A percentile compares a stretch with the other conserved stretches of the same genome.
These are phyloP conservation scores for Micractinium conductrix DNA, from an alignment of 139 green algal genomes.

Conservation along the genomic window DNA sequence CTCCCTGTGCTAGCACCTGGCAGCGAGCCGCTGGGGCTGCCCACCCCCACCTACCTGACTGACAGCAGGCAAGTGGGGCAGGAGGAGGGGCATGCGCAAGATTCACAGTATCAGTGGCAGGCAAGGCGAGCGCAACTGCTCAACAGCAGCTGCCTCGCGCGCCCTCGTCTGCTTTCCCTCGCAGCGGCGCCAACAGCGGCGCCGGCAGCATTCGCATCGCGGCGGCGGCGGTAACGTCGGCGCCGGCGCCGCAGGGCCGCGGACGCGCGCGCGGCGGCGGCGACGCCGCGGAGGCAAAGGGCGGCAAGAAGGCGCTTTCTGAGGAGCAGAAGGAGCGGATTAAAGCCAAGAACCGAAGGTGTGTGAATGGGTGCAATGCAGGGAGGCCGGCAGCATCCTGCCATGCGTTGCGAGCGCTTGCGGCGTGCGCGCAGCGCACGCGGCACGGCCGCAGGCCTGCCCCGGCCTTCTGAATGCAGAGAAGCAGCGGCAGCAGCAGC, in stretches of 20 bases:
- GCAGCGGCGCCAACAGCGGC: background rate
- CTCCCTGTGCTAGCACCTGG: background rate
- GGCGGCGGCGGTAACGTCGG: background rate
- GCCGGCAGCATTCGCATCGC: background rate
- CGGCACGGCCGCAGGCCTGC: too few species aligned
- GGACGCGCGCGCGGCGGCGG: too few species aligned
- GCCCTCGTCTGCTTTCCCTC: background rate
- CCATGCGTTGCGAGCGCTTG: too few species aligned
- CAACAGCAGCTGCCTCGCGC: background rate
- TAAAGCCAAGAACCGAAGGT: constrained; percentile 33
- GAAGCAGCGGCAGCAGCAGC: too few species aligned
- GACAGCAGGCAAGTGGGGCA: background rate
- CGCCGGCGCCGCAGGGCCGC: background rate
- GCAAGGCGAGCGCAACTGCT: background rate
- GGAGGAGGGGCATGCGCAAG: too few species aligned
- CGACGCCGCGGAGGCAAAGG: background rate
- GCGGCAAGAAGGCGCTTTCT: constrained; percentile 8
- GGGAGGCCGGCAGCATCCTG: background rate
- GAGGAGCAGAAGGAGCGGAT: constrained; percentile 39
- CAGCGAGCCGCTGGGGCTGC: background rate
- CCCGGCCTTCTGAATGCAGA: too few species aligned
- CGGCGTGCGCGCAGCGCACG: too few species aligned
- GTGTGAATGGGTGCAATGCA: background rate
- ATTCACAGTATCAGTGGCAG: too few species aligned
- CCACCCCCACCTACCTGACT: background rate